Evolutionary conservation across 1,284 basidiomycete genomes (phyloP), one percentile per base, ranked within the genome.

Genomic region (Tremellales sp.): DNA sequence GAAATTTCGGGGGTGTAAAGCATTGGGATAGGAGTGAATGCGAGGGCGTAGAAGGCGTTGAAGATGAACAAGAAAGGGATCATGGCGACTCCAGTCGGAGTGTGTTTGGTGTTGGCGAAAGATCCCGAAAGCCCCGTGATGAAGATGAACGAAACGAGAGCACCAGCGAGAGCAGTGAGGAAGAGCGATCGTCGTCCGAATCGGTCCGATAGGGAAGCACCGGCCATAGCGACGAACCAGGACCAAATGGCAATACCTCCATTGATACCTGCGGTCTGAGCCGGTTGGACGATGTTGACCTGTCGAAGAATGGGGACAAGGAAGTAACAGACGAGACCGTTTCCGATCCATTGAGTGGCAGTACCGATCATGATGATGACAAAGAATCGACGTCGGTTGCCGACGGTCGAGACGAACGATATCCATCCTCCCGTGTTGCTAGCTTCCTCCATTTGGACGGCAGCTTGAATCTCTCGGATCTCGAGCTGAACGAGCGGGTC

Each of bases 1-100:
- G 84, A 70, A 51, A 87, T 85, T 62, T 87, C 84, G 45, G 59
- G 48, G 3, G 48, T 47, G 43, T 61, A 61, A 41, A 52, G 82
- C 52, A 87, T 82, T 48, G 88, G 80, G 25, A 74, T 46, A 6
- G 85, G 85, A 2, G 83, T 59, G 40, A 62, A 50, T 10, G 61
- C 65, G 23, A 67, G 49, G 36, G 60, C 60, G 64, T 85, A 86
- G 72, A 82, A 83, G 49, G 81, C 33, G 13, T 36, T 84, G 67
- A 82, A 85, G 7, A 85, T 48, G 68, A 85, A 87, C 61, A 87
- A 81, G 72, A 85, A 78, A 12, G 83, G 82, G 56, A 86, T 79
- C n/a, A 78, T 73, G 2, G 76, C 74, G 49, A 55, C 22, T n/a
- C 56, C 54, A 2, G 53, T 49, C 2, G 77, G 74, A 0, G 53